A percentile compares a stretch with the other conserved stretches of the same genome.
Evolutionary conservation across 2,329 filamentous ascomycete species (phyloP).

Genomic region (Elsinoe perseae): DNA sequence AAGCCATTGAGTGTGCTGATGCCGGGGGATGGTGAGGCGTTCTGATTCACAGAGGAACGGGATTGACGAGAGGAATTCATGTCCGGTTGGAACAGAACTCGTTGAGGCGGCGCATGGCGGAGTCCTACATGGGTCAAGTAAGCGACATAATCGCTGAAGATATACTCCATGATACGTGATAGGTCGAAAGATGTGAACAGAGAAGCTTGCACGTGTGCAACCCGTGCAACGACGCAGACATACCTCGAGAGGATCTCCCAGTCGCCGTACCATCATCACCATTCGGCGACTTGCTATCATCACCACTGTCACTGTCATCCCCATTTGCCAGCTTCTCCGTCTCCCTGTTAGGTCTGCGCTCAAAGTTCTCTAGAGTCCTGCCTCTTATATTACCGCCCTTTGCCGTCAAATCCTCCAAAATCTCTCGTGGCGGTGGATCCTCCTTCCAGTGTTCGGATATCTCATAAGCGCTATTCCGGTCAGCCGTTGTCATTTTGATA

Average conservation of each 20-base stretch:
- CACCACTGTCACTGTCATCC: constrained; percentile 47
- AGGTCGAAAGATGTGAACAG: not conserved
- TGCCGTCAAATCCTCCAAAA: constrained; percentile 70
- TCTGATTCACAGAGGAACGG: constrained; percentile 42
- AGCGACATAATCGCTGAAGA: not conserved
- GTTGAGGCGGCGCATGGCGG: constrained; percentile 74
- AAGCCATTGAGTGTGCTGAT: constrained; percentile 35
- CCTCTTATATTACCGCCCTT: constrained; percentile 74
- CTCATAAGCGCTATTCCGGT: constrained; percentile 58
- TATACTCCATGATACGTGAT: not conserved
- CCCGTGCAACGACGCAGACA: constrained; percentile 6
- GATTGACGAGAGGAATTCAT: constrained; percentile 57
- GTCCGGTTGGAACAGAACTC: constrained; percentile 79
- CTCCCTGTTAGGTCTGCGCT: constrained; percentile 41
- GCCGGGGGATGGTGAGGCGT: constrained; percentile 37
- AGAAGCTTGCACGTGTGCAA: not conserved
- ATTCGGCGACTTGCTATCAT: constrained; percentile 43
- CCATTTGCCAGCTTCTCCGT: constrained; percentile 44
- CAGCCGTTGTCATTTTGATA: not conserved
- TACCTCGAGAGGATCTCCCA: constrained; percentile 28
- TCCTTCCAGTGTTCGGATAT: constrained; percentile 69
- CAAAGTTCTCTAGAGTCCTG: constrained; percentile 70
- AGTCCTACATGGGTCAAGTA: constrained; percentile 40
- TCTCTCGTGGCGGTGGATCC: constrained; percentile 79
- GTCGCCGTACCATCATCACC: constrained; percentile 42